Percentiles rank a stretch among this genome's conserved stretches.
phyloP scores from a whole-genome alignment of 202 grass and related monocot species.

The Musa balbisiana region DNA sequence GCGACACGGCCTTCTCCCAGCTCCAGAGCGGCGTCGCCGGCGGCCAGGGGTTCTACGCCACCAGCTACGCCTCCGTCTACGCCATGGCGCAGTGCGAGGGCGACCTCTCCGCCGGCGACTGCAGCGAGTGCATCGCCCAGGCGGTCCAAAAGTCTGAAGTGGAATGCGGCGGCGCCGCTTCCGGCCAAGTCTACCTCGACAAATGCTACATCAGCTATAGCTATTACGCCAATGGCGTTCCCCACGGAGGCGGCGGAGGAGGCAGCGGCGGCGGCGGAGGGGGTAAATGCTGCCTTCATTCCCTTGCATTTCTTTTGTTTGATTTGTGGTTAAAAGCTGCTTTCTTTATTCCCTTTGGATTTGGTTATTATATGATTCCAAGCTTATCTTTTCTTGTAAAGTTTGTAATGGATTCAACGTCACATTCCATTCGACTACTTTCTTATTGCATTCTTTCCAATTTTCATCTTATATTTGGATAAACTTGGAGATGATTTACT shows the following conservation, averaged over 20 bases:
- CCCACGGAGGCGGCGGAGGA: constrained; percentile 19
- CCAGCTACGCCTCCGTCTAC: constrained; percentile 76
- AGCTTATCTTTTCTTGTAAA: not conserved
- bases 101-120: constrained; percentile 71
- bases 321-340: constrained; percentile 4
- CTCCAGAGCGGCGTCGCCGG: constrained; percentile 47
- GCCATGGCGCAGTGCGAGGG: constrained; percentile 98
- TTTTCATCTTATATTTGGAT: not conserved
- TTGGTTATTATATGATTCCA: not conserved
- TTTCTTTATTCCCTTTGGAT: not conserved
- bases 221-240: constrained; percentile 74
- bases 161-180: constrained; percentile 83
- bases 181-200: constrained; percentile 92
- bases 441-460: not conserved
- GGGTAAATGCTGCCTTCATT: constrained; percentile 20
- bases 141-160: constrained; percentile 86
- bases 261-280: constrained; percentile 15
- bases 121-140: constrained; percentile 66
- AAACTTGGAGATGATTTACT: no score
- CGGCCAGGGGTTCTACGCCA: constrained; percentile 58
- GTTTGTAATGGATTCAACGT: not conserved
- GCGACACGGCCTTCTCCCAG: constrained; percentile 71
- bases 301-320: not conserved
- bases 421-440: not conserved
- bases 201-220: constrained; percentile 99